Conservation (phyloP, 306 rosid species). For the Adenanthera pavonina region DNA sequence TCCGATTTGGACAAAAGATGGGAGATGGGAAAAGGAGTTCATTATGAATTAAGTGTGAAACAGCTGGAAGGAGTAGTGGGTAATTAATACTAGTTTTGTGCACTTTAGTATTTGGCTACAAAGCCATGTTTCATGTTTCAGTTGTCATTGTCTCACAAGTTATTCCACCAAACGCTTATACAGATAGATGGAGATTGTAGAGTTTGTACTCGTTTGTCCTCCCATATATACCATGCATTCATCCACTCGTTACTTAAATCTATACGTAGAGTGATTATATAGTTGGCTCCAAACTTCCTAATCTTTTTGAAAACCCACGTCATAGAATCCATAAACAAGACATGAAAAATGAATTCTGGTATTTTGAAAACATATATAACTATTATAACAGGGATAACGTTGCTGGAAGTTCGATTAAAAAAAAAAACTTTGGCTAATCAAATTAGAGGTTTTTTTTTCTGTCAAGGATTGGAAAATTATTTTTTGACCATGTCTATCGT, state of each 20-base stretch:
- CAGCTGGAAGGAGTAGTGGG: slow-evolving; percentile 36
- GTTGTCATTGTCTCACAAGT: slow-evolving; percentile 21
- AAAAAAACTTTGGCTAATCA: no score
- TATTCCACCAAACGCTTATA: background rate
- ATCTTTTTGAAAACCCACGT: background rate
- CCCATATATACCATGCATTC: background rate
- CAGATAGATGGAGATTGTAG: background rate
- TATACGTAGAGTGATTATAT: background rate
- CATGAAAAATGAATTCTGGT: background rate
- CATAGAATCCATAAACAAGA: background rate
- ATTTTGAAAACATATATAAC: background rate
- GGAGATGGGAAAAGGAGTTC: background rate
- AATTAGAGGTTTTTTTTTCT: no score
- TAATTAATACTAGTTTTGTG: background rate
- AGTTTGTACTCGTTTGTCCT: background rate
- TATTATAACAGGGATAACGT: no score
- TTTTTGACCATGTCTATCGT: no score
- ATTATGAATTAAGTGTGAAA: slow-evolving; percentile 4
- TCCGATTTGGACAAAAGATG: background rate
- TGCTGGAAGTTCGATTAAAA: no score
- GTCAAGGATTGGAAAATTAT: no score
- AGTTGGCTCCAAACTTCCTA: background rate
- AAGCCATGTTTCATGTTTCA: slow-evolving; percentile 24
- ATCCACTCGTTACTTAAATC: no score
- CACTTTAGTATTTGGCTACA: background rate